Evolutionary conservation across 225 moss, liverwort and hornwort genomes (phyloP).

Genomic region (Bryum argenteum): DNA sequence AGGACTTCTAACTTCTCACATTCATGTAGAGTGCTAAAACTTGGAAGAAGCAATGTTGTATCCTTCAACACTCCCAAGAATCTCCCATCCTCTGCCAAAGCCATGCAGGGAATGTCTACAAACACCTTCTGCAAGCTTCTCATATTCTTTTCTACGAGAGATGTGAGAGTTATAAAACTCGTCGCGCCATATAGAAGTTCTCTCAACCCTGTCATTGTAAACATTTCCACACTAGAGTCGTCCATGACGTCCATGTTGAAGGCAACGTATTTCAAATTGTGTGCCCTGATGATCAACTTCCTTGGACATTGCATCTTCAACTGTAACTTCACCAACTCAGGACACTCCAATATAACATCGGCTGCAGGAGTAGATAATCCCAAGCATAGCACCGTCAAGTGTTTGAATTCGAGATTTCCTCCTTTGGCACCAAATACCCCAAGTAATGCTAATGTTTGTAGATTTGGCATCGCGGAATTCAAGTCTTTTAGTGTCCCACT

Average conservation of each 20-base stretch:
- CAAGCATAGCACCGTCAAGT: constrained; percentile 41
- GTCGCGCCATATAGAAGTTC: constrained; percentile 43
- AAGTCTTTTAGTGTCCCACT: constrained; percentile 26
- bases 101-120: constrained; percentile 71
- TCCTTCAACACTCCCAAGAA: constrained; percentile 46
- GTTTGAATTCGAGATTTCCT: neutral
- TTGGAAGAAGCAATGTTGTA: constrained; percentile 15
- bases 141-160: neutral
- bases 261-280: constrained; percentile 14
- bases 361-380: constrained; percentile 43
- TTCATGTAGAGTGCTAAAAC: constrained; percentile 28
- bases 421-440: constrained; percentile 40
- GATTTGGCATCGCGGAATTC: constrained; percentile 27
- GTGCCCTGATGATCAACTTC: neutral
- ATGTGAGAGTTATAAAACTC: constrained; percentile 14
- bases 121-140: constrained; percentile 36
- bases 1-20: constrained; percentile 41
- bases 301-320: constrained; percentile 48
- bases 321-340: constrained; percentile 42
- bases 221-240: constrained; percentile 1
- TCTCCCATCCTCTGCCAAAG: constrained; percentile 49
- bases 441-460: constrained; percentile 42
- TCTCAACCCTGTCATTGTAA: neutral
- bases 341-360: neutral
- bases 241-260: constrained; percentile 50